Base-by-base conservation (phyloP, 495 filamentous ascomycete species). In the Amniculicola lignicola region DNA sequence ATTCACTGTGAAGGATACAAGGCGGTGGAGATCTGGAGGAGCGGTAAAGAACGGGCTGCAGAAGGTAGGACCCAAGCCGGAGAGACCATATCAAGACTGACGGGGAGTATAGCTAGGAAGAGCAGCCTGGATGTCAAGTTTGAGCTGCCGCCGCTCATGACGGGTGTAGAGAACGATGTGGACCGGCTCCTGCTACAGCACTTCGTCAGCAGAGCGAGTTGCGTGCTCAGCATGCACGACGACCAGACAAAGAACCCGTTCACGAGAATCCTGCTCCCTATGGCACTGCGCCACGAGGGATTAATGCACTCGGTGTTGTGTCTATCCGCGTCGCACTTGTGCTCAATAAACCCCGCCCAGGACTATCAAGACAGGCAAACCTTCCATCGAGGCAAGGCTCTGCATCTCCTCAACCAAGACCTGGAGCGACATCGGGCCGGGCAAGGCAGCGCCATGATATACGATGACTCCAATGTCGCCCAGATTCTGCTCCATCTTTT, bases 231-330 rank as follows among this genome's bases (percentile, higher is more conserved):
- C 10, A 77, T 92, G 24, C 87, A 92, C 63, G 88, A 86, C 37
- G 88, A 93, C 67, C 80, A 87, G 61, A 85, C 41, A 19, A 51
- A 85, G 50, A 94, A 94, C 66, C 89, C 90, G 10, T 95, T 95
- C 74, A 89, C 90, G 65, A 86, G 89, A 57, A 86, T 93, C 69
- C 76, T 96, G 44, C 77, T 96, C 6, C 88, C 89, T 21, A 86
- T 95, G 77, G 90, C 90, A 0, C 81, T 88, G 11, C 77, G 85
- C 49, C 87, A 96, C 66, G 79, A 82, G 42, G 89, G 90, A 12
- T 75, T 96, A 36, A 96, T 96, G 90, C 90, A 96, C 69, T 93
- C 89, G 27, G 82, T 96, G 44, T 80, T 96, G 51, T 90, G 87
- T 43, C 78, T 95, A 4, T 87, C 90, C 7, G 87, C 88, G 47